phyloP scores from a whole-genome alignment of 2,329 filamentous ascomycete species.

The Chaetomium olivaceum region DNA sequence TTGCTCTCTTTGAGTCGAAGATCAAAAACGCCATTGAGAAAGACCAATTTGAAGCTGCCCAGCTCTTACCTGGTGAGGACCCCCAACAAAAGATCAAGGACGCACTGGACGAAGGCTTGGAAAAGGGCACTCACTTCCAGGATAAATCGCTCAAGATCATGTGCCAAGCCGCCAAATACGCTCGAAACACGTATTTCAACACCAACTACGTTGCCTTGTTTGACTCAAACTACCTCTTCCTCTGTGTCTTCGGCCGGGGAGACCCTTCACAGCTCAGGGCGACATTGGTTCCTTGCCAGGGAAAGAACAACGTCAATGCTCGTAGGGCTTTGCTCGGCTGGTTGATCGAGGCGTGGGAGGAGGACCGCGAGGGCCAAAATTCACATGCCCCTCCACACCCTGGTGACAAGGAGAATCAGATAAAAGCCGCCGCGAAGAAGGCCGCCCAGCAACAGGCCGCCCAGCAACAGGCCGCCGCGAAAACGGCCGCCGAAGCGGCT shows the following conservation, averaged over 20 bases:
- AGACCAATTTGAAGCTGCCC: not conserved
- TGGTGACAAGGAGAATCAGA: too few relatives aligned
- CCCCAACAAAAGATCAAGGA: too few relatives aligned
- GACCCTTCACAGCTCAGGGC: not conserved
- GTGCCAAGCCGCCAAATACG: not conserved
- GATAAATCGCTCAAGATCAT: constrained; percentile 3
- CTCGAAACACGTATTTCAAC: not conserved
- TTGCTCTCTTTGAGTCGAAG: too few relatives aligned
- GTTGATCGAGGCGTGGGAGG: not conserved
- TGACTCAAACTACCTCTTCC: constrained; percentile 1
- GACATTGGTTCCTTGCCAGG: not conserved
- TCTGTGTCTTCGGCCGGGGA: not conserved
- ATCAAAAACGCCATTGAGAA: not conserved
- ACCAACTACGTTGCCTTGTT: constrained; percentile 11
- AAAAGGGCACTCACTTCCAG: not conserved
- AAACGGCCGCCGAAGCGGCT: too few relatives aligned
- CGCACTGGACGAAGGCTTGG: too few relatives aligned
- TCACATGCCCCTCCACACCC: too few relatives aligned
- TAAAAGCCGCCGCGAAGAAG: too few relatives aligned
- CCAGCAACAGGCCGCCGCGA: too few relatives aligned
- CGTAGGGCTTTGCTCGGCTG: constrained; percentile 7
- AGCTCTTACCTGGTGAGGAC: too few relatives aligned
- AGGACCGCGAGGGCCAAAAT: not conserved
- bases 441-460: too few relatives aligned
- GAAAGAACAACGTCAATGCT: not conserved